Evolutionary conservation across 345 rosid genomes (phyloP).

Genomic region (Lumnitzera littorea): DNA sequence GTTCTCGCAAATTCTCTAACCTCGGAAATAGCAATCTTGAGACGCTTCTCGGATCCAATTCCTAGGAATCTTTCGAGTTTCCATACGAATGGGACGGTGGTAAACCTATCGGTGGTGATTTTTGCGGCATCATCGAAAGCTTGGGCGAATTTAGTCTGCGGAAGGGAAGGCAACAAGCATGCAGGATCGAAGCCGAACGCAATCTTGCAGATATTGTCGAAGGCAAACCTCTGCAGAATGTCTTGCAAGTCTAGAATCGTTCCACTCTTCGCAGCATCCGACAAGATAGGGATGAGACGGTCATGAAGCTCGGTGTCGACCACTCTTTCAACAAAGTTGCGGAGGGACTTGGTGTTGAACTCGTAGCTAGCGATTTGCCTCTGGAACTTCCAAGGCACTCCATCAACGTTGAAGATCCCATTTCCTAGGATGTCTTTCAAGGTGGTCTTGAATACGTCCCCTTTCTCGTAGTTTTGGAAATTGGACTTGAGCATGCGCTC

Average conservation of each 20-base stretch:
- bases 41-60: constrained; percentile 20
- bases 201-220: constrained; percentile 59
- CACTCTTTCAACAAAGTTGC: constrained; percentile 45
- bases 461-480: constrained; percentile 47
- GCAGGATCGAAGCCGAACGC: constrained; percentile 62
- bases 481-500: constrained; percentile 49
- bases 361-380: constrained; percentile 64
- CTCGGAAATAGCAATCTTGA: constrained; percentile 16
- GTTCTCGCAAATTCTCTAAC: no score
- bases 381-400: constrained; percentile 52
- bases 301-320: constrained; percentile 43
- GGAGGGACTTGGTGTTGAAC: constrained; percentile 60
- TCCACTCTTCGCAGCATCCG: constrained; percentile 15
- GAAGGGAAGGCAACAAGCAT: constrained; percentile 32
- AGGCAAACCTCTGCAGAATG: constrained; percentile 51
- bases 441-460: constrained; percentile 2
- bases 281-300: constrained; percentile 51
- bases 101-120: constrained; percentile 24
- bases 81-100: constrained; percentile 1
- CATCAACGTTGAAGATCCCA: constrained; percentile 60
- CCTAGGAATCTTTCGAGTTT: no score
- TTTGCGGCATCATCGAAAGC: constrained; percentile 31
- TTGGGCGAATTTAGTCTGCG: constrained; percentile 21
- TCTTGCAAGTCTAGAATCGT: constrained; percentile 43
- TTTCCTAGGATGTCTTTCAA: constrained; percentile 51